These are phyloP conservation scores for Diaporthe velutina DNA, from an alignment of 2,329 filamentous ascomycete genomes.

Conservation along the genomic window DNA sequence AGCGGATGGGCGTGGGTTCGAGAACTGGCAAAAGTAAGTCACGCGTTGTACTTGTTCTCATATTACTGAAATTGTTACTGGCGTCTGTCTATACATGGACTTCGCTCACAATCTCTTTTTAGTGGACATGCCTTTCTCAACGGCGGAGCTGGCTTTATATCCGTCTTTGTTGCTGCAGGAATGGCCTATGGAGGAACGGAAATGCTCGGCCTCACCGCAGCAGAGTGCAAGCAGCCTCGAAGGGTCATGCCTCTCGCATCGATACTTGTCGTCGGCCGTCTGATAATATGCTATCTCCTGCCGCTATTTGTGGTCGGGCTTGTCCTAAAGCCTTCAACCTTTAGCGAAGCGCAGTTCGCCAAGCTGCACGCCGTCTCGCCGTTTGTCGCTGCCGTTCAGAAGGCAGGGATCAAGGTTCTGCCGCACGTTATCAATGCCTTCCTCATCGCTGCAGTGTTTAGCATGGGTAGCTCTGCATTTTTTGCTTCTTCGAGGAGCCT, in stretches of 20 bases:
- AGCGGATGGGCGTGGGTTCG: constrained; percentile 26
- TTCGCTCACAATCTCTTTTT: not conserved
- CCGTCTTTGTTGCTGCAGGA: constrained; percentile 58
- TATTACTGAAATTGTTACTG: not conserved
- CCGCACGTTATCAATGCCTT: constrained; percentile 35
- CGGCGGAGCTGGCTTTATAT: constrained; percentile 56
- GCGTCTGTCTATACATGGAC: not conserved
- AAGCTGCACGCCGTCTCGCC: constrained; percentile 45
- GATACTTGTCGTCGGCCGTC: constrained; percentile 55
- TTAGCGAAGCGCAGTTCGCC: constrained; percentile 43
- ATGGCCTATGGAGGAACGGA: constrained; percentile 61
- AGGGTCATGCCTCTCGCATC: constrained; percentile 54
- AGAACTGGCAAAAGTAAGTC: constrained; percentile 36
- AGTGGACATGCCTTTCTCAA: constrained; percentile 51
- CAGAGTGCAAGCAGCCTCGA: constrained; percentile 55
- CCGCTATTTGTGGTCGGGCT: constrained; percentile 51
- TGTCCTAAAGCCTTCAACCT: constrained; percentile 50
- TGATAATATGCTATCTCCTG: constrained; percentile 55
- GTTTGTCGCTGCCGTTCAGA: constrained; percentile 53
- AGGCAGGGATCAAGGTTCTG: constrained; percentile 37
- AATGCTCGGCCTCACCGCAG: constrained; percentile 58
- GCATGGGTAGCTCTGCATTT: constrained; percentile 57
- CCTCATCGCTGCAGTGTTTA: constrained; percentile 47
- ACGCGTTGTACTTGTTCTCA: not conserved
- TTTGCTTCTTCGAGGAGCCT: constrained; percentile 54